Percentiles rank a stretch among this genome's conserved stretches.
These are phyloP conservation scores for Nakazawaea wyomingensis DNA, from an alignment of 805 yeast genomes.

Conservation along the genomic window DNA sequence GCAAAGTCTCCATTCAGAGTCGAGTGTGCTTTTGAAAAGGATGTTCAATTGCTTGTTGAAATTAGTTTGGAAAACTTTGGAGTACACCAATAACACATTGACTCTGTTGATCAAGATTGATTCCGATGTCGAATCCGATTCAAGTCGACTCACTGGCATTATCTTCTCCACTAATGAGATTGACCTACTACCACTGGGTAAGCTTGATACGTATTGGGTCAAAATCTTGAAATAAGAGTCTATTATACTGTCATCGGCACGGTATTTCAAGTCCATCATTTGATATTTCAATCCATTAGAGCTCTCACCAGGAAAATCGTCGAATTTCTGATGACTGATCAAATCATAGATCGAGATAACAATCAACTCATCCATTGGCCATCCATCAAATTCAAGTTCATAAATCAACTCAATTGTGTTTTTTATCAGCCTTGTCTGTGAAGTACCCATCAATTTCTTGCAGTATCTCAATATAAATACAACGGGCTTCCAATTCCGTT, in stretches of 20 bases:
- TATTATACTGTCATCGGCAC: conserved; percentile 24
- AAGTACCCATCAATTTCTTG: background rate
- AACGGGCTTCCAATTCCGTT: conserved; percentile 3
- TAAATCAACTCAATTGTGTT: background rate
- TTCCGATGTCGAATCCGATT: conserved; percentile 7
- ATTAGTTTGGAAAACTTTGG: conserved; percentile 24
- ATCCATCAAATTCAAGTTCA: background rate
- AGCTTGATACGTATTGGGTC: conserved; percentile 17
- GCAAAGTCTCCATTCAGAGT: background rate
- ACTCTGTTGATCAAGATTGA: conserved; percentile 24
- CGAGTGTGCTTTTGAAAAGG: background rate
- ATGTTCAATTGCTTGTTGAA: conserved; percentile 15
- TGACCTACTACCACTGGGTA: conserved; percentile 11
- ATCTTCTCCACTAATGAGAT: conserved; percentile 25
- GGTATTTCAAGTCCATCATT: conserved; percentile 12
- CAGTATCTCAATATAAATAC: background rate
- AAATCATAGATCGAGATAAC: conserved; percentile 2
- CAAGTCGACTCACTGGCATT: conserved; percentile 27
- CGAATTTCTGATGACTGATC: conserved; percentile 2
- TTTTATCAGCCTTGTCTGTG: background rate
- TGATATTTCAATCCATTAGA: conserved; percentile 6
- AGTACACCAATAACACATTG: conserved; percentile 24
- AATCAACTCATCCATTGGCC: conserved; percentile 6
- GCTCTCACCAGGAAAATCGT: background rate
- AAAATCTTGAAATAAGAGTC: conserved; percentile 27